Conservation (phyloP, 2,329 filamentous ascomycete genomes). For the Cercospora sp. region DNA sequence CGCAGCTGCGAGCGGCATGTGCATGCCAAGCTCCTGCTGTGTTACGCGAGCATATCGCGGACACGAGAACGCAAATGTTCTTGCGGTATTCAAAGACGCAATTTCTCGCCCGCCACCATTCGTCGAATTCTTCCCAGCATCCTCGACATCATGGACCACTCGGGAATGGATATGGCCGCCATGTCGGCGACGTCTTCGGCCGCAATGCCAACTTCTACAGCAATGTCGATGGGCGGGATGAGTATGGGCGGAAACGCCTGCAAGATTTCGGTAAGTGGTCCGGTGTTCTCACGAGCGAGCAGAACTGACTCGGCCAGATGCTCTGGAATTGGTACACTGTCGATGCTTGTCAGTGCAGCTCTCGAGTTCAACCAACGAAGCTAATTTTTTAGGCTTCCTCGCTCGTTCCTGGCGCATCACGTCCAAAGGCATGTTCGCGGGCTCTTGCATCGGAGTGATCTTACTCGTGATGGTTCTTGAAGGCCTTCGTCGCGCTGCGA, state of each 20-base stretch:
- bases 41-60: not conserved
- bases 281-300: no score
- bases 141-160: not conserved
- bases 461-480: conserved; percentile 73
- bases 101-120: no score
- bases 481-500: conserved; percentile 65
- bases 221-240: conserved; percentile 27
- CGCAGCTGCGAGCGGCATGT: not conserved
- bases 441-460: conserved; percentile 75
- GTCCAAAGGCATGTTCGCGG: conserved; percentile 71
- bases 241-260: conserved; percentile 10
- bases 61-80: not conserved
- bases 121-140: no score
- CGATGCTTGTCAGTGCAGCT: conserved; percentile 53
- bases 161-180: conserved; percentile 16
- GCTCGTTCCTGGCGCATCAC: conserved; percentile 67
- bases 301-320: conserved; percentile 55
- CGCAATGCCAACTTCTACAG: conserved; percentile 22
- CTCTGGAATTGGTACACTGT: conserved; percentile 77
- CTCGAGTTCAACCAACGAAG: no score
- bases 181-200: conserved; percentile 17
- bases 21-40: conserved; percentile 11
- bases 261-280: no score
- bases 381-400: conserved; percentile 56
- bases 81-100: no score